Evolutionary conservation across 805 yeast species (phyloP), one percentile per base, ranked within the genome.

Genomic region (Suhomyces sp.): DNA sequence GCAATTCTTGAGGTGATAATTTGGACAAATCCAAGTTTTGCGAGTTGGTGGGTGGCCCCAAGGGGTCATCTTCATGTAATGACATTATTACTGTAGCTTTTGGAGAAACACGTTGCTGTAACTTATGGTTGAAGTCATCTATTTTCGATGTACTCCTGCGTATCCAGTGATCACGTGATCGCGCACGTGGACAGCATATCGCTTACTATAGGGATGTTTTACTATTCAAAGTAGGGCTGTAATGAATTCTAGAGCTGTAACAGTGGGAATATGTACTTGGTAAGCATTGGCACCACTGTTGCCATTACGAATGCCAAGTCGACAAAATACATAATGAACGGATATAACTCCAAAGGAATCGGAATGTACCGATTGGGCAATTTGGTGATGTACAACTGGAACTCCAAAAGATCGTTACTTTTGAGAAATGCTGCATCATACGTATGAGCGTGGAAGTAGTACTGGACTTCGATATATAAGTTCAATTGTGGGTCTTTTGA

Each of bases 1-100:
- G 84, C 64, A 86, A 76, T 66, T 92, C 97, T 63, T 91, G 94
- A 12, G 94, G 89, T 2, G 86, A 73, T 51, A 87, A 69, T 51
- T 82, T 80, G 19, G 82, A 73, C 49, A 81, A 63, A 61, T 86
- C 90, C 29, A 80, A 60, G 50, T 72, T 68, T 54, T 75, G 77
- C 45, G 71, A 68, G 54, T 74, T 75, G 45, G 58, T 69, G 33
- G 79, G 81, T 47, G 77, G 77, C 25, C 78, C 79, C 60, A 79
- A 68, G 44, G 84, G 84, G 60, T 80, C 82, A 47, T 75, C 80
- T 59, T 75, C 79, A 54, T 64, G 66, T 37, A 62, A 58, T 20
- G 74, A 67, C 73, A 70, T 72, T 4, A 3, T 51, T 27, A 37
- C 22, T 15, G 17, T 21, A 39, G 9, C 20, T 37, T 10, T 17